Evolutionary conservation across 108 stramenopile genomes (phyloP), one percentile per base, ranked within the genome.

Genomic region (Schizochytrium sp.): DNA sequence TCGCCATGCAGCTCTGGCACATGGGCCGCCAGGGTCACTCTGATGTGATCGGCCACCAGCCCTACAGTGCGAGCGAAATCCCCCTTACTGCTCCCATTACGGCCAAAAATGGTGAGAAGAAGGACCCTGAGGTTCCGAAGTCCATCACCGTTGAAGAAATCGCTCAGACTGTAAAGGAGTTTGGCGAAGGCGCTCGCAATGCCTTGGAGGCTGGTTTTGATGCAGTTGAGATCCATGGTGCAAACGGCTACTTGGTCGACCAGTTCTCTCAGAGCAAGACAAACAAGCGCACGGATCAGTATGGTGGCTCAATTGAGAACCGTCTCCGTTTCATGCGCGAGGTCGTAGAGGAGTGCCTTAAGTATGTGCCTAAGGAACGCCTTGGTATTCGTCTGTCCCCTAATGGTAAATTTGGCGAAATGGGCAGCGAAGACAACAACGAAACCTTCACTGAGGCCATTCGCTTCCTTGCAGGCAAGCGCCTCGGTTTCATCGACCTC

Each of bases 331-430:
- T 95, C 56, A 61, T 95, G 88, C 90, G 90, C 64, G 95, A 95
- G 87, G 90, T 95, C 38, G 15, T 87, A 12, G 87, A 87, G 28
- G 47, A n/a, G 15, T 15, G 56, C 13, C 42, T 90, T 17, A 72
- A 15, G 15, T 28, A n/a, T 41, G 94, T 90, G 57, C 93, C 94
- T 8, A 83, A 92, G 19, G 92, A 88, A 44, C 92, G 91, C 40
- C 90, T 96, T 61, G 94, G 94, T 5, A 89, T 96, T 87, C 93
- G 95, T 17, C 72, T 96, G 19, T 93, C 92, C 28, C 96, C 96
- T 69, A 95, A 95, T 72, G 95, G 95, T 56, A 90, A 45, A 56
- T 96, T 91, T 88, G 92, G 91, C 58, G 93, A 72, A n/a, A 94
- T 94, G 94, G 95, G 95, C 47, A 87, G 89, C 72, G 91, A 91